Base-by-base conservation (phyloP, 345 rosid genomes). In the Eucalyptus cladocalyx region DNA sequence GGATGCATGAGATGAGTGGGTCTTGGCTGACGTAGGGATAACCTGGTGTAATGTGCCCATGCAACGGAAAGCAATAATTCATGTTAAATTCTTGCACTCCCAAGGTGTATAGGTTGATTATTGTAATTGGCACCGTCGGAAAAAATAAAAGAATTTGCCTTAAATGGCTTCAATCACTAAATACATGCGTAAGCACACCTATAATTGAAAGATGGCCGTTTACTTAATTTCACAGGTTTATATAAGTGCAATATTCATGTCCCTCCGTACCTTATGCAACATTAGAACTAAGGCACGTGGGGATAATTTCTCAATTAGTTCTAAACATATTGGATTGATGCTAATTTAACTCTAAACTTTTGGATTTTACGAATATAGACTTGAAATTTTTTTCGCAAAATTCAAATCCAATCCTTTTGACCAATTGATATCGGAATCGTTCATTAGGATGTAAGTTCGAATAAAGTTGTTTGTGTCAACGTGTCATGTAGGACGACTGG, bases 401-500 rank as follows among this genome's bases (percentile, higher is more conserved):
- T 65, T 65, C 2, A 21, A 65, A 15, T 65, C 0, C 0, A n/a
- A 0, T n/a, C 6, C 2, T 65, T 65, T 6, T 30, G 19, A 8
- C 5, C 21, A 65, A n/a, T 65, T n/a, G n/a, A 17, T 16, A 6
- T 30, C 2, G 0, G 0, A 13, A 30, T 62, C 2, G 2, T 13
- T 28, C 1, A 62, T 14, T 65, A n/a, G 37, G 11, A 65, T 16
- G 11, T n/a, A 21, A 65, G n/a, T n/a, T 65, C 0, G 3, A 65
- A 8, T n/a, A n/a, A 65, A 14, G 5, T n/a, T 65, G 9, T 65
- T 14, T 30, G 1, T 30, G 37, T 15, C 10, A 4, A 0, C 3
- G 5, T 65, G 37, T 0, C 37, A 15, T 16, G 5, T 8, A 0
- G 1, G 37, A 65, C 1, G 1, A 17, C 6, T 15, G 1, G 0